Evolutionary conservation across 805 yeast species (phyloP).

Genomic region (Diddensiella transvaalensis): DNA sequence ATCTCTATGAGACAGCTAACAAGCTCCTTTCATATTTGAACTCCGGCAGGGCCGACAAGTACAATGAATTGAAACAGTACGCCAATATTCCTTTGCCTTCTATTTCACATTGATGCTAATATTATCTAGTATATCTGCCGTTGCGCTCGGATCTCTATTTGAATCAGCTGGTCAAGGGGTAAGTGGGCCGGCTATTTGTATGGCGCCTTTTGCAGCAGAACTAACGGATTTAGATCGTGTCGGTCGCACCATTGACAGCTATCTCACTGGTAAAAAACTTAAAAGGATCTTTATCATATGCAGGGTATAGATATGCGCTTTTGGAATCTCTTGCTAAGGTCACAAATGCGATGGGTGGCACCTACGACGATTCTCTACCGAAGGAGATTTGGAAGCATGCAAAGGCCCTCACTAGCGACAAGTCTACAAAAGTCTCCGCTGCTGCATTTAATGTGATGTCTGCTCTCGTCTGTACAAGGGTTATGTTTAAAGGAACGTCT

Average conservation of each 20-base stretch:
- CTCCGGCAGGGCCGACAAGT: constrained; percentile 28
- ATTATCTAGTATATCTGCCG: constrained; percentile 22
- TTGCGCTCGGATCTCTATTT: constrained; percentile 26
- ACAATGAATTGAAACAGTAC: constrained; percentile 29
- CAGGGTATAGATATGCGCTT: constrained; percentile 28
- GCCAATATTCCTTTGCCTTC: no score
- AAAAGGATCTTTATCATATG: constrained; percentile 25
- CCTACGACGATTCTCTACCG: constrained; percentile 31
- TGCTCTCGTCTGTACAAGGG: constrained; percentile 23
- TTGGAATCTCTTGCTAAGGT: constrained; percentile 24
- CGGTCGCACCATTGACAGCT: constrained; percentile 32
- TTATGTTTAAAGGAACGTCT: constrained; percentile 23
- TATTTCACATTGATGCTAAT: background rate
- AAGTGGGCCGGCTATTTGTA: constrained; percentile 11
- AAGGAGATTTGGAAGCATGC: constrained; percentile 34
- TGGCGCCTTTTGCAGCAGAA: no score
- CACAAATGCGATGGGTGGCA: constrained; percentile 25
- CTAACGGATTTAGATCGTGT: constrained; percentile 25
- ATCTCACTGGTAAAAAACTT: constrained; percentile 27
- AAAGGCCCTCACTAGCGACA: constrained; percentile 25
- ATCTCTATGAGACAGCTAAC: constrained; percentile 29
- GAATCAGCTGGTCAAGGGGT: constrained; percentile 29
- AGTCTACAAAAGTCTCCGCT: constrained; percentile 29
- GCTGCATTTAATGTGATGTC: constrained; percentile 31
- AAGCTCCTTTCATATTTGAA: constrained; percentile 21